A percentile compares a stretch with the other conserved stretches of the same genome.
These are phyloP conservation scores for Stropharia rugosoannulata DNA, from an alignment of 768 basidiomycete genomes.

Conservation along the genomic window DNA sequence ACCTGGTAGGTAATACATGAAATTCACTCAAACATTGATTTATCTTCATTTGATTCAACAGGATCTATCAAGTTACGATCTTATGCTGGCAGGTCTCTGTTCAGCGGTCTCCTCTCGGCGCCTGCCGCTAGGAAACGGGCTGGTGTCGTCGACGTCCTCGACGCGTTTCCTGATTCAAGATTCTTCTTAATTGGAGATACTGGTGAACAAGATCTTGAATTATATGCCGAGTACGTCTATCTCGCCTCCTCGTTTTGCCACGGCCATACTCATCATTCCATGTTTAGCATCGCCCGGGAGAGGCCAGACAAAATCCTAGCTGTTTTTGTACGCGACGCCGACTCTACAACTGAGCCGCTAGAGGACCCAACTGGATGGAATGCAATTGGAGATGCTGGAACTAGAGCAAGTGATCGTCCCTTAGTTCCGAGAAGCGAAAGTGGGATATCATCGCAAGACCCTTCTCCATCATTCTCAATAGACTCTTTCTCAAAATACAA, in stretches of 20 bases:
- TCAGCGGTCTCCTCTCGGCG: conserved; percentile 80
- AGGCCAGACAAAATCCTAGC: conserved; percentile 69
- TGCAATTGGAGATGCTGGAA: conserved; percentile 27
- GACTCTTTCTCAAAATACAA: conserved; percentile 6
- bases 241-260: background rate
- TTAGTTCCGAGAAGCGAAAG: conserved; percentile 18
- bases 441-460: background rate
- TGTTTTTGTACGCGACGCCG: conserved; percentile 83
- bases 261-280: background rate
- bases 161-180: conserved; percentile 66
- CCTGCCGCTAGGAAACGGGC: conserved; percentile 82
- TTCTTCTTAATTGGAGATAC: conserved; percentile 92
- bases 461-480: conserved; percentile 6
- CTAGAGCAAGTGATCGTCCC: conserved; percentile 14
- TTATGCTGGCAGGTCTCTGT: conserved; percentile 80
- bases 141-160: conserved; percentile 75
- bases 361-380: conserved; percentile 66
- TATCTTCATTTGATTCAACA: conserved; percentile 15
- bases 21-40: background rate
- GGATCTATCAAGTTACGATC: conserved; percentile 83
- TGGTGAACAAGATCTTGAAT: conserved; percentile 93
- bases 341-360: conserved; percentile 36
- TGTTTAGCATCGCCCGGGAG: conserved; percentile 59
- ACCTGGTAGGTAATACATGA: conserved; percentile 37
- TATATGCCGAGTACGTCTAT: conserved; percentile 66